Evolutionary conservation across 2,329 filamentous ascomycete genomes (phyloP).

Genomic region (Knufia fluminis): DNA sequence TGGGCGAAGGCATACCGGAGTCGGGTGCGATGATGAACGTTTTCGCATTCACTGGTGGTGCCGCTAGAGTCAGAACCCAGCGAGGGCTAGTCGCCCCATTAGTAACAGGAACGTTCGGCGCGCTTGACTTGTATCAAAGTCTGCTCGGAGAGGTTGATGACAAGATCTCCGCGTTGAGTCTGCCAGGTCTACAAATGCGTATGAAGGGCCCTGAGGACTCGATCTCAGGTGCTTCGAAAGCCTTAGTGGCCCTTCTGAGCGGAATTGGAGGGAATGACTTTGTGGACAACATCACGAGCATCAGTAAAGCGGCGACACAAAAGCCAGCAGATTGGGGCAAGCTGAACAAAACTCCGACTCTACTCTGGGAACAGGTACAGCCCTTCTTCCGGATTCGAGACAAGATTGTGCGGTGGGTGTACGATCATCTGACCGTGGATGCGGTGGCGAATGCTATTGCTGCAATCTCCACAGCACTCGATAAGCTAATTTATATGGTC

Average conservation of each 20-base stretch:
- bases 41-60: slow-evolving; percentile 4
- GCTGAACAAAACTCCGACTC: slow-evolving; percentile 1
- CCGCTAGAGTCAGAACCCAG: slow-evolving; percentile 3
- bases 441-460: slow-evolving; percentile 8
- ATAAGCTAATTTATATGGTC: slow-evolving; percentile 48
- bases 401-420: slow-evolving; percentile 8
- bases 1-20: neutral
- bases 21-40: slow-evolving; percentile 3
- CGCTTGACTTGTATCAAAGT: slow-evolving; percentile 8
- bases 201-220: slow-evolving; percentile 1
- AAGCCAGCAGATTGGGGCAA: slow-evolving; percentile 7
- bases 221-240: neutral
- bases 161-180: slow-evolving; percentile 2
- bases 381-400: slow-evolving; percentile 6
- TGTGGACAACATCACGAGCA: slow-evolving; percentile 5
- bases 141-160: slow-evolving; percentile 7
- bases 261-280: neutral
- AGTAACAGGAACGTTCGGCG: slow-evolving; percentile 6
- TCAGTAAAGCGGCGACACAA: slow-evolving; percentile 5
- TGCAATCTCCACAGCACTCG: slow-evolving; percentile 2
- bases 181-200: slow-evolving; percentile 5
- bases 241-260: neutral
- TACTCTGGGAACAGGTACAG: slow-evolving; percentile 3
- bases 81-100: slow-evolving; percentile 1
- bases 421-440: slow-evolving; percentile 7